Percentiles rank a stretch among this genome's conserved stretches.
Conservation (phyloP, 345 rosid species). For the Eucalyptus polyanthemos region DNA sequence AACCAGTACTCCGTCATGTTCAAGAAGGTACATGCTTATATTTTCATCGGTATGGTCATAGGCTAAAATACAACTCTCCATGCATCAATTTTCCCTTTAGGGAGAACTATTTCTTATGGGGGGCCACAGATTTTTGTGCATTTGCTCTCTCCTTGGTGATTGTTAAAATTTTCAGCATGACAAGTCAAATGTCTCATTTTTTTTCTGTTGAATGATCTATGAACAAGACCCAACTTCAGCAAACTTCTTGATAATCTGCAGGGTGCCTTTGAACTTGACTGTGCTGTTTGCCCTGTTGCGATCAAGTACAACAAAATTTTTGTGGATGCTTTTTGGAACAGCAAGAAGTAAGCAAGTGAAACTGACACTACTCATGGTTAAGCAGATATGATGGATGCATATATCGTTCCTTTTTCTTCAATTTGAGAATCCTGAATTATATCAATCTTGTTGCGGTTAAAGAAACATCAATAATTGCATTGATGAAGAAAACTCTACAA, state of each 20-base stretch:
- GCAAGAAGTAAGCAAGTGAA: conserved; percentile 59
- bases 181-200: neutral
- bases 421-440: neutral
- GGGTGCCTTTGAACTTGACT: conserved; percentile 98
- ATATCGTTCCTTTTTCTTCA: neutral
- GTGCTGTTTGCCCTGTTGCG: conserved; percentile 91
- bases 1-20: conserved; percentile 96
- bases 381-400: neutral
- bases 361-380: neutral
- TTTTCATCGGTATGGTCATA: neutral
- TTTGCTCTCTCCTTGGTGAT: neutral
- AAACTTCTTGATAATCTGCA: conserved; percentile 11
- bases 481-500: neutral
- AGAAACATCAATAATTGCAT: neutral
- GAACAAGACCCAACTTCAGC: neutral
- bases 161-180: neutral
- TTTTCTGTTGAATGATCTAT: neutral
- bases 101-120: neutral
- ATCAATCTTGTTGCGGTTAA: neutral
- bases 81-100: neutral
- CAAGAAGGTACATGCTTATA: conserved; percentile 53
- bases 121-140: neutral
- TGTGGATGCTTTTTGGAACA: conserved; percentile 99
- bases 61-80: neutral
- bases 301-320: conserved; percentile 95